Evolutionary conservation across 768 basidiomycete species (phyloP), one percentile per base, ranked within the genome.

Genomic region (Lentinula lateritia): DNA sequence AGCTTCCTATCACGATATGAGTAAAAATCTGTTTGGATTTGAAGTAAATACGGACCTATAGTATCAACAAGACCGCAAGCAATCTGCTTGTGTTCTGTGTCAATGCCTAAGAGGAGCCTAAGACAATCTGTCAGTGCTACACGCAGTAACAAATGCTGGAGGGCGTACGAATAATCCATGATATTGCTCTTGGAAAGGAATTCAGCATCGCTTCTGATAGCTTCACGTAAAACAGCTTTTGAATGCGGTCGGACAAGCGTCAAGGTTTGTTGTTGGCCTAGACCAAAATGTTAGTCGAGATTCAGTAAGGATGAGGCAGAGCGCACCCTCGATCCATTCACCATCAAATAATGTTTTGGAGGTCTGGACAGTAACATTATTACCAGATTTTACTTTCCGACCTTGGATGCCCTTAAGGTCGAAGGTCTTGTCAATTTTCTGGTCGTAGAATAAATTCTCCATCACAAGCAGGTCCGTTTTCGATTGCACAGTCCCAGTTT

Each of bases 321-420:
- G 64, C 73, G 2, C 58, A 86, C 88, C 86, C 74, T 94, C 90
- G 38, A 92, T 85, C 91, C 90, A 94, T 70, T 94, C 92, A 3
- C 84, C 86, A 70, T 94, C 92, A 67, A 89, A 91, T 35, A 91
- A 70, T 0, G 87, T 92, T 70, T 80, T 84, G 2, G 80, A 77
- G 16, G 70, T 69, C 38, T n/a, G 74, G 52, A 50, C 72, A 62
- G 41, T 73, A 69, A 42, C 68, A 60, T 72, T 73, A 32, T 68
- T 67, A 5, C 69, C 67, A 2, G 78, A 68, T 70, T 89, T 90
- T 52, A 89, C 86, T 68, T 86, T 89, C 15, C 90, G 77, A 0
- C 88, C 88, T 60, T 87, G 87, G 41, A 94, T 93, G 2, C 92
- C 92, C 70, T 94, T 94, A 57, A 94, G 74, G 69, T 94, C 92